A percentile compares a stretch with the other conserved stretches of the same genome.
These are phyloP conservation scores for Echinochloa phyllopogon DNA, from an alignment of 176 grass and related monocot genomes.

Conservation along the genomic window DNA sequence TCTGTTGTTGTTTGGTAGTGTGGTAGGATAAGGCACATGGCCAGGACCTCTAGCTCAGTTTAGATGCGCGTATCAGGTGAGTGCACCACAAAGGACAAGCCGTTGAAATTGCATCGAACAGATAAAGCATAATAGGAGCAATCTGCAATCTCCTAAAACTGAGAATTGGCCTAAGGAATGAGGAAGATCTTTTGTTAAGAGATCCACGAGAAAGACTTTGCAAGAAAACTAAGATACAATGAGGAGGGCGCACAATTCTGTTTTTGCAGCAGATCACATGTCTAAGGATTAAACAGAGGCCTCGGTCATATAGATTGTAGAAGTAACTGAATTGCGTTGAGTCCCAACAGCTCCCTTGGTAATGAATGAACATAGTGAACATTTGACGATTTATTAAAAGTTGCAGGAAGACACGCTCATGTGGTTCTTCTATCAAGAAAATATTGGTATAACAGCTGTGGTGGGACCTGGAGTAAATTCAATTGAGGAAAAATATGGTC, in stretches of 20 bases:
- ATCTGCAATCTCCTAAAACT: not conserved
- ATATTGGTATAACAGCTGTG: not conserved
- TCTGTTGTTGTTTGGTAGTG: not conserved
- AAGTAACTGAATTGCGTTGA: too few species aligned
- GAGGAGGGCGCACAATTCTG: not conserved
- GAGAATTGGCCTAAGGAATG: not conserved
- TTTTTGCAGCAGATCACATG: not conserved
- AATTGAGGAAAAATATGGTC: not conserved
- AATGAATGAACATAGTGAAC: too few species aligned
- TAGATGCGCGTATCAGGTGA: not conserved
- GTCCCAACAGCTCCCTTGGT: not conserved
- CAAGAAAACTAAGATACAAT: not conserved
- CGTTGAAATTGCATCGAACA: not conserved
- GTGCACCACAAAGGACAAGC: not conserved
- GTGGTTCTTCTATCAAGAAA: not conserved
- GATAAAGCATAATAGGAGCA: not conserved
- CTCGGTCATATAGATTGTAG: not conserved
- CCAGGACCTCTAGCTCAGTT: not conserved
- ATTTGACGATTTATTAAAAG: not conserved
- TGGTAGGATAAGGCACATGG: not conserved
- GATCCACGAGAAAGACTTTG: slow-evolving; percentile 4
- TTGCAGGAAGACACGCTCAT: not conserved
- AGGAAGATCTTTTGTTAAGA: slow-evolving; percentile 15
- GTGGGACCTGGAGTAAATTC: not conserved
- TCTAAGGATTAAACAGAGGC: slow-evolving; percentile 11